Conservation (phyloP, 176 grass and related monocot species). For the Oryza longistaminata region DNA sequence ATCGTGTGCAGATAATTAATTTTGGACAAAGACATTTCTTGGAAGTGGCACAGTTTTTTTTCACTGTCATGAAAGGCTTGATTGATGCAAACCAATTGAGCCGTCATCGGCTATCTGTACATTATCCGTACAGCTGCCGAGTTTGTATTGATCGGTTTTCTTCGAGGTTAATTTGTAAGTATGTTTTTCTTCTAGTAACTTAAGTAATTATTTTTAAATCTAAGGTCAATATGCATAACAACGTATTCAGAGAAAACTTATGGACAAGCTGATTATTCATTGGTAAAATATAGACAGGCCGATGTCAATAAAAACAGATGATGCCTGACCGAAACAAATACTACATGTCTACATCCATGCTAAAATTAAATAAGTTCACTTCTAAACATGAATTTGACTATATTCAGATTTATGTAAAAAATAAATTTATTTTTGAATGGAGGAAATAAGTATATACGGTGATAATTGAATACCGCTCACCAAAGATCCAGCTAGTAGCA, state of each 20-base stretch:
- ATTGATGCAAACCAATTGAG: too few relatives aligned
- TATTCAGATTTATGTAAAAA: too few relatives aligned
- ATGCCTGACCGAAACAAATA: too few relatives aligned
- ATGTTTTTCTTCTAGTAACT: neutral
- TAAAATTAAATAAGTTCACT: too few relatives aligned
- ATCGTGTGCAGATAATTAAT: neutral
- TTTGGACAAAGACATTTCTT: neutral
- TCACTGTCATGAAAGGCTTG: neutral
- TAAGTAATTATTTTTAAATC: neutral
- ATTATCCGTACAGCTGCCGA: neutral
- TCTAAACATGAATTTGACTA: too few relatives aligned
- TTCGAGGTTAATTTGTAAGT: neutral
- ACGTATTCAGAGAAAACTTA: too few relatives aligned
- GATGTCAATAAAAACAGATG: too few relatives aligned
- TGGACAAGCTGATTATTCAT: neutral
- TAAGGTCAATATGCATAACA: neutral
- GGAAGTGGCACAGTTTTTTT: neutral
- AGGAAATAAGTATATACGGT: too few relatives aligned
- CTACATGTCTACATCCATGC: too few relatives aligned
- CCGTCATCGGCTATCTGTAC: neutral
- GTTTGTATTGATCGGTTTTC: neutral
- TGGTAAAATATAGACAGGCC: too few relatives aligned
- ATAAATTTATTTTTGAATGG: too few relatives aligned
- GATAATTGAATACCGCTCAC: too few relatives aligned
- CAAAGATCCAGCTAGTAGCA: neutral